Evolutionary conservation across 2,329 filamentous ascomycete genomes (phyloP).

Genomic region (Calycina herbarum): DNA sequence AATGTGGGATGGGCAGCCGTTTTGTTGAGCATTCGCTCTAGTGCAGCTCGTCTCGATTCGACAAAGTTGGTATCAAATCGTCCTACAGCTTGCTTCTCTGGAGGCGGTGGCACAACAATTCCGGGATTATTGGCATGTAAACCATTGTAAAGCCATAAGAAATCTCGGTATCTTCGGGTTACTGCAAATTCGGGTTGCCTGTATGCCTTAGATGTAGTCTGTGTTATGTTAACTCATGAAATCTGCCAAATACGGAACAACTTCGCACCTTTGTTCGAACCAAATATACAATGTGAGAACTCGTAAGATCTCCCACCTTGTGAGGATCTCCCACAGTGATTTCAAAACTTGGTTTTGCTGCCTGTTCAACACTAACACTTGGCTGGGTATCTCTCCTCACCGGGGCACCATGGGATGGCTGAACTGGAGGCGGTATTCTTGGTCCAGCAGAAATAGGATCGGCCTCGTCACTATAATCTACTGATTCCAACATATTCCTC

Average conservation of each 20-base stretch:
- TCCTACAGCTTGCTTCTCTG: slow-evolving; percentile 96
- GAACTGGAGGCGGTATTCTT: slow-evolving; percentile 66
- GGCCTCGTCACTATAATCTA: slow-evolving; percentile 70
- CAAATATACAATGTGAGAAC: slow-evolving; percentile 96
- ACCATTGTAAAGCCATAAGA: slow-evolving; percentile 95
- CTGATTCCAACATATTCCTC: slow-evolving; percentile 58
- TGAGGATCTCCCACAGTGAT: slow-evolving; percentile 95
- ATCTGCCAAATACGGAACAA: neutral
- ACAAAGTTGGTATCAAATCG: slow-evolving; percentile 97
- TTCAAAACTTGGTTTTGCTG: slow-evolving; percentile 85
- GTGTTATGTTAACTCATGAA: slow-evolving; percentile 22
- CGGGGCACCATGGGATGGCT: slow-evolving; percentile 54
- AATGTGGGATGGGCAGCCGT: slow-evolving; percentile 84
- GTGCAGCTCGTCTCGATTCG: slow-evolving; percentile 82
- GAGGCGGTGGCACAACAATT: slow-evolving; percentile 90
- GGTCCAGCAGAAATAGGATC: slow-evolving; percentile 49
- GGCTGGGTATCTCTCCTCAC: slow-evolving; percentile 60
- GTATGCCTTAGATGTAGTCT: slow-evolving; percentile 97
- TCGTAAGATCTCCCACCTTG: slow-evolving; percentile 95
- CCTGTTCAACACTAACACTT: slow-evolving; percentile 89
- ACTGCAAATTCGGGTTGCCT: slow-evolving; percentile 90
- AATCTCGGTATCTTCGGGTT: slow-evolving; percentile 91
- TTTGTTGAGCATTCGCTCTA: slow-evolving; percentile 99
- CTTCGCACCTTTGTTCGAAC: slow-evolving; percentile 80
- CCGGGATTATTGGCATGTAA: slow-evolving; percentile 93